Evolutionary conservation across 257 asterid species (phyloP).

Genomic region (Solanum sitiens): DNA sequence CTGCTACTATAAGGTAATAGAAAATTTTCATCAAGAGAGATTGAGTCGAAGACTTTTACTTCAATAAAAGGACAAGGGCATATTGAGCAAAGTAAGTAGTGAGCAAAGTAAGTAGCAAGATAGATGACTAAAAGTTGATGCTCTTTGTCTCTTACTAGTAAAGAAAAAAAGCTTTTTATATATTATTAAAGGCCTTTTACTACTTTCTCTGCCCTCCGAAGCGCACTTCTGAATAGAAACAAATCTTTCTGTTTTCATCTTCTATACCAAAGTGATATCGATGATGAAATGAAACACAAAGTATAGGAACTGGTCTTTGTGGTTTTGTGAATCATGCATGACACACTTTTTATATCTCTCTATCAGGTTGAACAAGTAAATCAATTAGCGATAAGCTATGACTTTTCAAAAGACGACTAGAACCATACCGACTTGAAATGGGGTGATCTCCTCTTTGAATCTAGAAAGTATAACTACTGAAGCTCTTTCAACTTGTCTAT

Average conservation of each 20-base stretch:
- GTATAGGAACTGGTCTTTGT: neutral
- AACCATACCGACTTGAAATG: neutral
- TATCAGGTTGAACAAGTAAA: neutral
- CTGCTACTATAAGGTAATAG: slow-evolving; percentile 57
- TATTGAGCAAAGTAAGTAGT: neutral
- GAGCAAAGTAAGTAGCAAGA: neutral
- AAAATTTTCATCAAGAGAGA: neutral
- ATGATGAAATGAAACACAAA: slow-evolving; percentile 9
- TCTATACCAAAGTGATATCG: slow-evolving; percentile 35
- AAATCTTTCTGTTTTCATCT: slow-evolving; percentile 82
- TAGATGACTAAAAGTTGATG: neutral
- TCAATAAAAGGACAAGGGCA: neutral
- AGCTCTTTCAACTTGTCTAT: neutral
- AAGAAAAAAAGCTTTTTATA: neutral
- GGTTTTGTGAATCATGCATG: neutral
- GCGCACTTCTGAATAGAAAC: slow-evolving; percentile 61
- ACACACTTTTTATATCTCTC: neutral
- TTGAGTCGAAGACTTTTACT: neutral
- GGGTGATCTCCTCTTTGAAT: neutral
- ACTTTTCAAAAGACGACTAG: neutral
- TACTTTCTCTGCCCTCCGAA: slow-evolving; percentile 37
- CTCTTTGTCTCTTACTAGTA: neutral
- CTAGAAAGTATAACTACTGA: too few relatives aligned
- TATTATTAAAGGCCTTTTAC: neutral
- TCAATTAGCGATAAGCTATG: neutral